Conservation (phyloP, 164 flowering plant species). For the Stephania yunnanensis region DNA sequence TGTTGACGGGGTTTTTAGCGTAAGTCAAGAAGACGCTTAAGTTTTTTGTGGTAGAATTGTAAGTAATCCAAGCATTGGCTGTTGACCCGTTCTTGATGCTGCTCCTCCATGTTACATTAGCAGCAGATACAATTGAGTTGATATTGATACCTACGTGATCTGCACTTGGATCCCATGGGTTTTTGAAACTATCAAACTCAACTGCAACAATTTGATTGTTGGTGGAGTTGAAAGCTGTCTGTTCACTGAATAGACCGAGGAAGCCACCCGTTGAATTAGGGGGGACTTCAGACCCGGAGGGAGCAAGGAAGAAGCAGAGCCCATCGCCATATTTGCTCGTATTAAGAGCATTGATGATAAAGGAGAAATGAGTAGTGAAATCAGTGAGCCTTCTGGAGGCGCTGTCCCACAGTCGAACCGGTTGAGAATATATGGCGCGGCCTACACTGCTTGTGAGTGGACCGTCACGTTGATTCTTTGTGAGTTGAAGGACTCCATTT, state of each 20-base stretch:
- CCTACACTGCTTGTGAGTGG: slow-evolving; percentile 20
- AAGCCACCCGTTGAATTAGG: slow-evolving; percentile 14
- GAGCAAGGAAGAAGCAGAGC: slow-evolving; percentile 52
- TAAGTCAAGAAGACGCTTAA: slow-evolving; percentile 46
- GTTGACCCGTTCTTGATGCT: slow-evolving; percentile 34
- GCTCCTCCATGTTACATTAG: slow-evolving; percentile 34
- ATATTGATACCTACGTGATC: slow-evolving; percentile 49
- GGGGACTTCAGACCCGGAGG: slow-evolving; percentile 23
- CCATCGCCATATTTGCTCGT: slow-evolving; percentile 30
- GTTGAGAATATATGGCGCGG: slow-evolving; percentile 23
- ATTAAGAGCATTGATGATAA: slow-evolving; percentile 22
- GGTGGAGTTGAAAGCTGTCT: slow-evolving; percentile 5
- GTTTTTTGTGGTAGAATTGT: slow-evolving; percentile 31
- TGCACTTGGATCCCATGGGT: slow-evolving; percentile 38
- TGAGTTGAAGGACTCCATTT: slow-evolving; percentile 20
- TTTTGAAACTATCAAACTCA: slow-evolving; percentile 46
- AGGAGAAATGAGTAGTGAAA: slow-evolving; percentile 45
- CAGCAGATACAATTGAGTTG: slow-evolving; percentile 36
- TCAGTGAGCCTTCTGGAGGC: slow-evolving; percentile 27
- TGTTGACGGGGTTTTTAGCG: slow-evolving; percentile 24
- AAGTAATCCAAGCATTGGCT: slow-evolving; percentile 56
- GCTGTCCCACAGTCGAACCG: slow-evolving; percentile 37
- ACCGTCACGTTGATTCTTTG: slow-evolving; percentile 15
- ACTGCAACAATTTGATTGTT: slow-evolving; percentile 33
- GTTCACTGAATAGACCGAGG: slow-evolving; percentile 22